Evolutionary conservation across 306 rosid species (phyloP).

Genomic region (Quercus aquifolioides): DNA sequence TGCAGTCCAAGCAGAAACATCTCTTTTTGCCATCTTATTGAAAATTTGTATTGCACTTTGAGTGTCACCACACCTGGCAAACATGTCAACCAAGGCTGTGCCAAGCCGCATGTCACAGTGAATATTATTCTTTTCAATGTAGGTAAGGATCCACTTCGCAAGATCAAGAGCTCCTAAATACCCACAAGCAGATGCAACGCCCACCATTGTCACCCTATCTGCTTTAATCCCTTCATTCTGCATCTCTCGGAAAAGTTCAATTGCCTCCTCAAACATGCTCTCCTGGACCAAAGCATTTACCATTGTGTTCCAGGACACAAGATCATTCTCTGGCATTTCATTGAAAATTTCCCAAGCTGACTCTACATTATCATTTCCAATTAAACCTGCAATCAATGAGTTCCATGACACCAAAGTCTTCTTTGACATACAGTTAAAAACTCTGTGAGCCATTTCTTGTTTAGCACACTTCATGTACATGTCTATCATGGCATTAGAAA

Average conservation of each 20-base stretch:
- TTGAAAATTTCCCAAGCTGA: slow-evolving; percentile 54
- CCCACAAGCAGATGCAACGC: slow-evolving; percentile 75
- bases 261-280: slow-evolving; percentile 62
- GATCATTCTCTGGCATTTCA: slow-evolving; percentile 57
- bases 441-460: slow-evolving; percentile 48
- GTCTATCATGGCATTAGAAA: slow-evolving; percentile 67
- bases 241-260: slow-evolving; percentile 63
- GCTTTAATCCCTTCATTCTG: slow-evolving; percentile 50
- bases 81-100: slow-evolving; percentile 77
- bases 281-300: slow-evolving; percentile 58
- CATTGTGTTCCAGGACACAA: slow-evolving; percentile 85
- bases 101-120: slow-evolving; percentile 63
- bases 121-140: slow-evolving; percentile 45
- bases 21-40: slow-evolving; percentile 41
- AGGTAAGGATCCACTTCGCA: slow-evolving; percentile 62
- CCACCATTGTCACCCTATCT: slow-evolving; percentile 75
- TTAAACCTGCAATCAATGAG: slow-evolving; percentile 67
- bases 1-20: slow-evolving; percentile 79
- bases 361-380: slow-evolving; percentile 45
- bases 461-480: slow-evolving; percentile 79
- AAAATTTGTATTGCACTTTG: slow-evolving; percentile 56
- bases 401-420: slow-evolving; percentile 69
- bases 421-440: slow-evolving; percentile 49
- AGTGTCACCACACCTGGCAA: slow-evolving; percentile 72
- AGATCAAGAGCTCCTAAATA: slow-evolving; percentile 67